phyloP scores from a whole-genome alignment of 371 early-diverging fungal species.

The Thermomucor indicae-seudaticae region DNA sequence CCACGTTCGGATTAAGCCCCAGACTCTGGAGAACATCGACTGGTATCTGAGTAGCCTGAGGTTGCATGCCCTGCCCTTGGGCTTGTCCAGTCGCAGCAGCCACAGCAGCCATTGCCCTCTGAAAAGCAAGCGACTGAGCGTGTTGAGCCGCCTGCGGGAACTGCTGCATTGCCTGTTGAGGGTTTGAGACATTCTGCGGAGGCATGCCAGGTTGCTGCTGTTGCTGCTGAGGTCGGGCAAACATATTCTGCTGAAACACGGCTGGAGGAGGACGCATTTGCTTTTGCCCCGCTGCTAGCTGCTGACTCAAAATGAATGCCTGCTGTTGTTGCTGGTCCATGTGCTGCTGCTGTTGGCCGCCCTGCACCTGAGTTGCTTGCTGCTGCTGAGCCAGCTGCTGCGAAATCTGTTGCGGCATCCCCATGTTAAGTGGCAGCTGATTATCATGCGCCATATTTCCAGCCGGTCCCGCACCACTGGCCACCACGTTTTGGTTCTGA shows the following conservation, averaged over 20 bases:
- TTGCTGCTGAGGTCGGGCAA: slow-evolving; percentile 22
- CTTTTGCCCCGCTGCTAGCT: slow-evolving; percentile 16
- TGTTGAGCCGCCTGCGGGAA: slow-evolving; percentile 1
- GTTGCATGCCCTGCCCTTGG: slow-evolving; percentile 10
- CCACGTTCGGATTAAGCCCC: too few relatives aligned
- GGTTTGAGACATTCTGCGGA: neutral
- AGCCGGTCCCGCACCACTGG: neutral
- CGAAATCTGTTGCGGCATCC: slow-evolving; percentile 33
- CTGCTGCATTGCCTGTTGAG: slow-evolving; percentile 13
- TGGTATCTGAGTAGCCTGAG: slow-evolving; percentile 20
- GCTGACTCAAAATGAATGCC: slow-evolving; percentile 17
- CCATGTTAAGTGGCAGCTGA: slow-evolving; percentile 24
- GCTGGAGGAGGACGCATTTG: slow-evolving; percentile 27
- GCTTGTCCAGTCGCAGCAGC: slow-evolving; percentile 11
- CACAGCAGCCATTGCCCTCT: slow-evolving; percentile 22
- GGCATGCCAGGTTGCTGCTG: slow-evolving; percentile 2
- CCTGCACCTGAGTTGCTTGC: slow-evolving; percentile 8
- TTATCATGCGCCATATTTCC: slow-evolving; percentile 27
- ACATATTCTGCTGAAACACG: slow-evolving; percentile 28
- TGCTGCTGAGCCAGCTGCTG: slow-evolving; percentile 46
- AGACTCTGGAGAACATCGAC: slow-evolving; percentile 22
- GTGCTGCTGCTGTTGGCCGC: slow-evolving; percentile 24
- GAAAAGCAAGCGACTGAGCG: slow-evolving; percentile 26
- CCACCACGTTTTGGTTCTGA: slow-evolving; percentile 9
- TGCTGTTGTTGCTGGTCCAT: slow-evolving; percentile 41